Evolutionary conservation across 495 filamentous ascomycete genomes (phyloP), one percentile per base, ranked within the genome.

Genomic region (Hypoxylon lienhwacheense): DNA sequence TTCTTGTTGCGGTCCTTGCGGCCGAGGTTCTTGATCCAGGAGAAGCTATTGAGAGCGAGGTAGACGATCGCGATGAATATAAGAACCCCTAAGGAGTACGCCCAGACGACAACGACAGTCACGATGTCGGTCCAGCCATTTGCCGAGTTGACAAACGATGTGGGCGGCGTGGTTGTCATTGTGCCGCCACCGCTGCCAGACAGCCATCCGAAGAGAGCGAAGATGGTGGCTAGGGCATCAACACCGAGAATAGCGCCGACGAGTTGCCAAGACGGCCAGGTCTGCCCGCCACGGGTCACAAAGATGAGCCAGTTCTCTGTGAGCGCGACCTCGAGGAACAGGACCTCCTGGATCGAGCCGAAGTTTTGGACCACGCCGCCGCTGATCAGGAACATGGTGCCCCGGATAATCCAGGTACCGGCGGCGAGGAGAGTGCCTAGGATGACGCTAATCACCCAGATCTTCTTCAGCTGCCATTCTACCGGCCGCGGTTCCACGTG

Each of bases 251-350:
- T 86, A 16, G 91, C 90, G 41, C 75, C 77, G 47, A 79, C 60
- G 47, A 96, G 79, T 70, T 91, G 86, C 82, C 86, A 87, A 20
- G 90, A 95, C 8, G 91, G 90, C 42, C 84, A 90, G 15, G 88
- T 85, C 46, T 85, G 85, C 55, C 86, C 86, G 64, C 87, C 86
- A 71, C 91, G 87, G 42, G 91, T 95, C 68, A 95, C 89, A 74
- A 96, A 92, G 73, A 96, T 96, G 41, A 95, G 81, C 90, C 91
- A 95, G 71, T 93, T 96, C 76, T 95, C 88, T 24, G 91, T 88
- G 47, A 95, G 79, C n/a, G 88, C 85, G 66, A 96, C 89, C 67
- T 96, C 80, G 41, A 96, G 83, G 77, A 96, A 95, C 53, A 96
- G 66, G 12, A 95, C 83, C 55, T 82, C 81, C 66, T 95, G 87